These are phyloP conservation scores for Canna indica DNA, from an alignment of 176 grass and related monocot species.

Conservation along the genomic window DNA sequence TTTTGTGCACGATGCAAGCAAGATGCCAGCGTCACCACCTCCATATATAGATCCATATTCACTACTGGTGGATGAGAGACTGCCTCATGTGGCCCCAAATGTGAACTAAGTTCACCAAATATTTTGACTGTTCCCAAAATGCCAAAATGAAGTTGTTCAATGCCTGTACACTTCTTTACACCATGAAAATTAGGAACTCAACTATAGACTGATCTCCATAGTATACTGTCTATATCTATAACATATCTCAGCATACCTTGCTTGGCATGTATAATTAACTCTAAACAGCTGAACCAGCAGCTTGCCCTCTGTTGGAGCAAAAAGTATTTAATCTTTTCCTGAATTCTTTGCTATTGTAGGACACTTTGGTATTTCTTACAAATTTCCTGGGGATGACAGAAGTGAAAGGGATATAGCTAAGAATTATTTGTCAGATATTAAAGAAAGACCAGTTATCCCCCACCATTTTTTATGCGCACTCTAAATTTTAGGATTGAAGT, in stretches of 20 bases:
- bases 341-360: too few species aligned
- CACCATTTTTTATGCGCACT: too few species aligned
- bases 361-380: too few species aligned
- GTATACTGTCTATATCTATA: neutral
- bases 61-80: conserved; percentile 72
- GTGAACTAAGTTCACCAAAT: conserved; percentile 17
- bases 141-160: neutral
- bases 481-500: too few species aligned
- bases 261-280: too few species aligned
- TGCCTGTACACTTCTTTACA: neutral
- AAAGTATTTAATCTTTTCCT: too few species aligned
- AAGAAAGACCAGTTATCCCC: too few species aligned
- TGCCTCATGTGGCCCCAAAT: conserved; percentile 35
- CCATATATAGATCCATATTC: conserved; percentile 76
- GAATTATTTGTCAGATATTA: too few species aligned
- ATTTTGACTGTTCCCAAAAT: neutral
- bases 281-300: too few species aligned
- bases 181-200: neutral
- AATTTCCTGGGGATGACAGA: too few species aligned
- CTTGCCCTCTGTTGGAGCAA: too few species aligned
- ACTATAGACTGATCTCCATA: neutral
- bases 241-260: neutral
- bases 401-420: too few species aligned
- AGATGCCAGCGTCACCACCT: conserved; percentile 27
- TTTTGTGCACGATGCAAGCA: conserved; percentile 70